Evolutionary conservation across 257 asterid species (phyloP), one percentile per base, ranked within the genome.

Genomic region (Capsicum rhomboideum): DNA sequence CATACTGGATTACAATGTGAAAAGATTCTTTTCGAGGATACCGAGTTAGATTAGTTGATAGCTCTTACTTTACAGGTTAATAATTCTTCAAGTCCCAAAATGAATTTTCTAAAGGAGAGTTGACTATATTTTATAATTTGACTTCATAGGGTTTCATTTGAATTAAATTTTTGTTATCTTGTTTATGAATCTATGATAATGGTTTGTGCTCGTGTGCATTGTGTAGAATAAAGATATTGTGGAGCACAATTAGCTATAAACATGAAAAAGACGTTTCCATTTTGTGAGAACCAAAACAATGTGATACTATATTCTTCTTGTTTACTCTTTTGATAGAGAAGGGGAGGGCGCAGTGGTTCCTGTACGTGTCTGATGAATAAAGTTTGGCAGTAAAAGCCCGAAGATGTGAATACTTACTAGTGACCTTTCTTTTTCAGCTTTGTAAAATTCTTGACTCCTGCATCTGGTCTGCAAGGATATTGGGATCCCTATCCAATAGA

Each of bases 401-500:
- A 8, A 74, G 40, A 46, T 44, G 18, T 13, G 59, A 23, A 26
- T 13, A 49, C 81, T 75, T 8, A 49, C 23, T 14, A 26, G 61
- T 49, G 14, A 16, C 61, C 26, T 49, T 14, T 2, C 23, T 44
- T 89, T 91, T 83, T 26, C 96, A 96, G 99, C 90, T 89, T 96
- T 95, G 99, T 96, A 89, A 94, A 96, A 69, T 96, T 96, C 78
- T 86, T 96, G 90, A 91, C 99, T 49, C 99, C 97, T 50, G 78
- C 92, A 44, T 90, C 97, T 68, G 92, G 97, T 46, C 90, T 96
- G 69, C 97, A 93, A 93, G 99, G 99, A 44, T 93, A 93, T 82
- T 96, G 99, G 99, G 99, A 96, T 56, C 98, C 99, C 0, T 96
- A 96, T 89, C 99, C 99, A 34, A 94, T 96, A 59, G 99, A 96